Evolutionary conservation across 2,329 filamentous ascomycete genomes (phyloP).

Genomic region (Pyricularia sp.): DNA sequence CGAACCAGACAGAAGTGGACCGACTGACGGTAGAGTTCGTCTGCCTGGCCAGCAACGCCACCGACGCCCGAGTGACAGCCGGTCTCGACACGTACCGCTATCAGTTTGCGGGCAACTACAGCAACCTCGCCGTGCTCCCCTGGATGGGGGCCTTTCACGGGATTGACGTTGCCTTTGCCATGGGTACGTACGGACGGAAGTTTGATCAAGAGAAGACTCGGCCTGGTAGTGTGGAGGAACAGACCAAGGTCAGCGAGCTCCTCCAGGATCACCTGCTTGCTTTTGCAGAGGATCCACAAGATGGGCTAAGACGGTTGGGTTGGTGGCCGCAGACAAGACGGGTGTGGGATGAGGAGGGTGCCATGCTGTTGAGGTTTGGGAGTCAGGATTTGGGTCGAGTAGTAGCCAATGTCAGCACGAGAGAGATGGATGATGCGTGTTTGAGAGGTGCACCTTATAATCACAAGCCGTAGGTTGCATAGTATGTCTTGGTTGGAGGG

Average conservation of each 20-base stretch:
- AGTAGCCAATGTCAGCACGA: conserved; percentile 6
- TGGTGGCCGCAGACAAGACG: conserved; percentile 13
- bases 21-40: conserved; percentile 14
- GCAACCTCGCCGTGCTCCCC: conserved; percentile 24
- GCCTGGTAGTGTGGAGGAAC: conserved; percentile 6
- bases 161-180: conserved; percentile 7
- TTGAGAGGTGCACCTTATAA: conserved; percentile 3
- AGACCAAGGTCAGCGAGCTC: conserved; percentile 12
- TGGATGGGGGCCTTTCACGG: conserved; percentile 10
- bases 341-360: not conserved
- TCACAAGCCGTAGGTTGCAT: conserved; percentile 3
- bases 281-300: conserved; percentile 14
- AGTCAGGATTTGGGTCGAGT: not conserved
- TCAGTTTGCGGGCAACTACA: conserved; percentile 29
- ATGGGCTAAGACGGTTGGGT: conserved; percentile 12
- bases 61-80: conserved; percentile 7
- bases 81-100: conserved; percentile 26
- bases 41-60: conserved; percentile 17
- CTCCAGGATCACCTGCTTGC: conserved; percentile 16
- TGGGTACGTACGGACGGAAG: conserved; percentile 6
- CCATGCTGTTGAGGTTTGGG: conserved; percentile 8
- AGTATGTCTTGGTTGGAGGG: not conserved
- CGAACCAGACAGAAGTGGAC: conserved; percentile 14
- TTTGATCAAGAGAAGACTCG: not conserved
- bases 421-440: conserved; percentile 8